These are phyloP conservation scores for Thyridium curvatum DNA, from an alignment of 2,329 filamentous ascomycete genomes.

Conservation along the genomic window DNA sequence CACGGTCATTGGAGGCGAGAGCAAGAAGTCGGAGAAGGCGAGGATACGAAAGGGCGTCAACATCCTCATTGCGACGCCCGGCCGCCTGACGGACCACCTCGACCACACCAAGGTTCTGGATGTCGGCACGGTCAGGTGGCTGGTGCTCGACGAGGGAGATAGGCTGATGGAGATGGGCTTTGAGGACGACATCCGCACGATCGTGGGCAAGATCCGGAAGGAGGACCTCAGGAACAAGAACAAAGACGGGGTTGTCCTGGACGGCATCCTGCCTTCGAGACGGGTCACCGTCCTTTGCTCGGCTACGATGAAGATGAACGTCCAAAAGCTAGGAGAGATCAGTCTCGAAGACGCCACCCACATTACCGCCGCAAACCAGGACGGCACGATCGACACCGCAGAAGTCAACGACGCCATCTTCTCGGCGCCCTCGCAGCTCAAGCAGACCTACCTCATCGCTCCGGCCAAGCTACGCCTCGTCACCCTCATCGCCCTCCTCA, in stretches of 20 bases:
- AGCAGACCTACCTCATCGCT: slow-evolving; percentile 83
- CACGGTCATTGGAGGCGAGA: slow-evolving; percentile 66
- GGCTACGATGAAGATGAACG: slow-evolving; percentile 96
- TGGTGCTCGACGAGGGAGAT: slow-evolving; percentile 93
- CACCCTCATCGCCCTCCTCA: slow-evolving; percentile 76
- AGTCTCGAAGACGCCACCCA: slow-evolving; percentile 89
- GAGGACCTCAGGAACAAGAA: slow-evolving; percentile 53
- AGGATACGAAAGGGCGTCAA: slow-evolving; percentile 89
- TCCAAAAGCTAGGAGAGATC: slow-evolving; percentile 89
- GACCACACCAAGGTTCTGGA: slow-evolving; percentile 87
- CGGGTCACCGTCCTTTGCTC: slow-evolving; percentile 89
- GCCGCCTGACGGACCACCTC: slow-evolving; percentile 83
- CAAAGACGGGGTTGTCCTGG: slow-evolving; percentile 50
- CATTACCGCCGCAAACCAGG: slow-evolving; percentile 61
- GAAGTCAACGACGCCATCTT: slow-evolving; percentile 54
- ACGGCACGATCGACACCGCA: slow-evolving; percentile 22
- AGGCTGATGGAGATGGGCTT: slow-evolving; percentile 98
- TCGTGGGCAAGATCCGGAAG: slow-evolving; percentile 72
- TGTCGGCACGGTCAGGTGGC: slow-evolving; percentile 83
- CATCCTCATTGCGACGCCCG: slow-evolving; percentile 91
- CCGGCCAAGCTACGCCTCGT: slow-evolving; percentile 89
- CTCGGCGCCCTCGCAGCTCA: slow-evolving; percentile 83
- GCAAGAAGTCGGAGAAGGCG: slow-evolving; percentile 81
- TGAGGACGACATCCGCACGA: slow-evolving; percentile 85
- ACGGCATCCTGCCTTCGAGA: slow-evolving; percentile 63